These are phyloP conservation scores for Ophiostoma populinum DNA, from an alignment of 2,329 filamentous ascomycete species.

Conservation along the genomic window DNA sequence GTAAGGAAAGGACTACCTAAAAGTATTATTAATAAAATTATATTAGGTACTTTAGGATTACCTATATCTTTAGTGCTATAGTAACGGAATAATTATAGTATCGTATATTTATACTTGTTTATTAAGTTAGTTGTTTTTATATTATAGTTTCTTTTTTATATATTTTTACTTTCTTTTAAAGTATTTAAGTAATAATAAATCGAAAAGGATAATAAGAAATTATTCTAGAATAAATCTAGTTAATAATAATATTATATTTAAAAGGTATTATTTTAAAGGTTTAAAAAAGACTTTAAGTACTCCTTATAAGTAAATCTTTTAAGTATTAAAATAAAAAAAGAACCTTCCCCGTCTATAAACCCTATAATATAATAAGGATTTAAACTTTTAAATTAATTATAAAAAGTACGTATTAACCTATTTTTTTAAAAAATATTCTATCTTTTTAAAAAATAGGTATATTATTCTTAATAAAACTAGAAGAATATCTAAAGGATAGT, in stretches of 20 bases:
- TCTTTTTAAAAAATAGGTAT: neutral
- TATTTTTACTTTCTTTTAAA: neutral
- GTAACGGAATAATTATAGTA: neutral
- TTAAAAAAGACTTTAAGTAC: neutral
- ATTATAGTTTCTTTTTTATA: neutral
- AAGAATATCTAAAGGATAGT: neutral
- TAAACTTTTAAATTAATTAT: too few relatives aligned
- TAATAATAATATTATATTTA: neutral
- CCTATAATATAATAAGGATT: too few relatives aligned
- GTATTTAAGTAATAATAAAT: neutral
- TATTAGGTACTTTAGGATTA: neutral
- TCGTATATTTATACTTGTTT: neutral
- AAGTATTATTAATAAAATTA: neutral
- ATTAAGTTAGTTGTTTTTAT: neutral
- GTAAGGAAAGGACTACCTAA: neutral
- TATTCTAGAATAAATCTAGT: neutral
- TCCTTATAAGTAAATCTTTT: neutral
- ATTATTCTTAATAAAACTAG: neutral
- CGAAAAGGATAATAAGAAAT: neutral
- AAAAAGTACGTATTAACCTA: too few relatives aligned
- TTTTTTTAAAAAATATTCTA: too few relatives aligned
- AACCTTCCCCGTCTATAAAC: too few relatives aligned
- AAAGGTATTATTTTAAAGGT: neutral
- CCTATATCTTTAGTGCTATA: neutral
- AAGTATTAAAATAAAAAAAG: neutral